phyloP scores from a whole-genome alignment of 306 rosid species.

The Lathyrus oleraceus region DNA sequence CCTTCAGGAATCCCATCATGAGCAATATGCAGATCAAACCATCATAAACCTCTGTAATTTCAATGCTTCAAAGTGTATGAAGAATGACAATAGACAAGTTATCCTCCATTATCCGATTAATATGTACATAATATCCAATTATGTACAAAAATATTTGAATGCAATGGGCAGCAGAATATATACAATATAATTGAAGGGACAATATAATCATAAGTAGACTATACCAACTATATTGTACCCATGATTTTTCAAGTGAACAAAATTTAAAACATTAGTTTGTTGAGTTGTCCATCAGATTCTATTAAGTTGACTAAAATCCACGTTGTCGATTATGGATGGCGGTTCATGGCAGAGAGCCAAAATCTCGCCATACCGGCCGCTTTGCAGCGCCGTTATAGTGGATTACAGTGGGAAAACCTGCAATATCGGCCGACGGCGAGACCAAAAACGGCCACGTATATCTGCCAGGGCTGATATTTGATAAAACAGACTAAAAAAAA shows the following conservation, averaged over 20 bases:
- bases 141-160: constrained; percentile 14
- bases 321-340: too few relatives aligned
- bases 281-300: constrained; percentile 14
- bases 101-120: neutral
- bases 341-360: too few relatives aligned
- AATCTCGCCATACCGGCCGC: too few relatives aligned
- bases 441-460: too few relatives aligned
- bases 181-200: neutral
- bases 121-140: too few relatives aligned
- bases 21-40: neutral
- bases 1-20: constrained; percentile 26
- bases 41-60: constrained; percentile 2
- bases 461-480: too few relatives aligned
- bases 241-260: constrained; percentile 1
- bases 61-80: constrained; percentile 7
- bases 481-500: too few relatives aligned
- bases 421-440: too few relatives aligned
- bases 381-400: too few relatives aligned
- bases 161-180: constrained; percentile 1
- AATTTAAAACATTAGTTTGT: neutral
- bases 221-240: constrained; percentile 16
- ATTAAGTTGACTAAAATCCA: neutral
- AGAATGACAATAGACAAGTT: neutral
- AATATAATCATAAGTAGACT: constrained; percentile 4
- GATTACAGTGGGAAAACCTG: too few relatives aligned